Base-by-base conservation (phyloP, 257 asterid genomes). In the Nyctanthes arbortristis region DNA sequence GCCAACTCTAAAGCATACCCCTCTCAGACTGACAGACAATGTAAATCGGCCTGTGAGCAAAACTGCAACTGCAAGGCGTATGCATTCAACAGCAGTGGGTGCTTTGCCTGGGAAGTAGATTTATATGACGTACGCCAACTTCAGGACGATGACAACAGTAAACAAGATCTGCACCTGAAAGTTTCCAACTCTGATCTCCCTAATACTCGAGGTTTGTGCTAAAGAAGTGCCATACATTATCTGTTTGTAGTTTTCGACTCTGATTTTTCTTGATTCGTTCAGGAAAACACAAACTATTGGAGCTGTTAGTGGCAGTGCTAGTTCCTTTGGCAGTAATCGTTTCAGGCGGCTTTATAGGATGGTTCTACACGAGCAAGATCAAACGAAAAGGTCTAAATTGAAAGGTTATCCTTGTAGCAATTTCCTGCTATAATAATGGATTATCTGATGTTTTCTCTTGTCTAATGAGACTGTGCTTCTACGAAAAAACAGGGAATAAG, bases 91-190 rank as follows among this genome's bases (percentile, higher is more conserved):
- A 69, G 20, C 4, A 34, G 24, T 36, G 60, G 52, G 36, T 82
- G 87, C 65, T 75, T 30, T 3, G 4, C 69, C 0, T 82, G 87
- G 87, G 70, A 66, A 14, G 87, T 75, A n/a, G 71, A 29, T 68
- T 71, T 82, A 6, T 58, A 74, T 55, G 28, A 74, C 66, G 13
- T 25, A 25, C 22, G 47, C 3, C 37, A 33, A 45, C n/a, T 8
- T 30, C 71, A 72, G 0, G 34, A 18, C 40, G 28, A 24, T 28
- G 12, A 35, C 24, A 11, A 10, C 16, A 31, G 18, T 31, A 29
- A 8, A 28, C 66, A 43, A 18, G 28, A 14, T 67, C 39, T 76
- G 34, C 61, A 76, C 62, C 55, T 82, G 25, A 79, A 64, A 79
- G 62, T 79, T 52, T 70, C 82, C 16, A 3, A 1, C 29, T 74